Conservation (phyloP, 768 basidiomycete genomes). For the Terana coerulea region DNA sequence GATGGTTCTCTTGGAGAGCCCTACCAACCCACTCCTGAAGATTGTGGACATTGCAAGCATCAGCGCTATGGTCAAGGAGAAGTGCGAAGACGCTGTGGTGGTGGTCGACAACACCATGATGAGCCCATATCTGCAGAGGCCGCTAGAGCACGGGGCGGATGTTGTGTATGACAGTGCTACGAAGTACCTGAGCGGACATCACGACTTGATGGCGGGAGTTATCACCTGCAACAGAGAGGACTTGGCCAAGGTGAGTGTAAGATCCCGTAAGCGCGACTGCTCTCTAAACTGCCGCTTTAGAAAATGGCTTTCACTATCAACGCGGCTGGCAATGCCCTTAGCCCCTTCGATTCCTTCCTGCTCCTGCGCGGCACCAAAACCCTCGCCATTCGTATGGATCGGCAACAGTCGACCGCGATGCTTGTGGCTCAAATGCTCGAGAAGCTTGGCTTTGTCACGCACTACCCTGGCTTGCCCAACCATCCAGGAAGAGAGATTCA, state of each 20-base stretch:
- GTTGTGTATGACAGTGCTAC: slow-evolving; percentile 98
- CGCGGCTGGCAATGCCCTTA: slow-evolving; percentile 87
- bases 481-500: slow-evolving; percentile 90
- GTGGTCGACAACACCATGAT: slow-evolving; percentile 99
- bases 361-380: slow-evolving; percentile 96
- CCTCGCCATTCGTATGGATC: slow-evolving; percentile 91
- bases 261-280: too few relatives aligned
- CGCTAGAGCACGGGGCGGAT: slow-evolving; percentile 93
- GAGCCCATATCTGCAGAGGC: slow-evolving; percentile 96
- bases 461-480: slow-evolving; percentile 84
- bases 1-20: slow-evolving; percentile 96
- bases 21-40: slow-evolving; percentile 96
- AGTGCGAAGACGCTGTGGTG: slow-evolving; percentile 73
- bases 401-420: slow-evolving; percentile 81
- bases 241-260: slow-evolving; percentile 66
- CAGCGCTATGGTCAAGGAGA: slow-evolving; percentile 77
- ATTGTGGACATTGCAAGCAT: slow-evolving; percentile 88
- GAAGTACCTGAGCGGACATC: slow-evolving; percentile 96
- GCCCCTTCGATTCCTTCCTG: slow-evolving; percentile 95
- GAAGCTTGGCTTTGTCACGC: slow-evolving; percentile 80
- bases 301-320: slow-evolving; percentile 91
- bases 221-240: slow-evolving; percentile 92
- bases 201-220: slow-evolving; percentile 98
- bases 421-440: slow-evolving; percentile 85
- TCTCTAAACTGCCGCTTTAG: too few relatives aligned